Evolutionary conservation across 2,329 filamentous ascomycete species (phyloP).

Genomic region (Penicillium paneum): DNA sequence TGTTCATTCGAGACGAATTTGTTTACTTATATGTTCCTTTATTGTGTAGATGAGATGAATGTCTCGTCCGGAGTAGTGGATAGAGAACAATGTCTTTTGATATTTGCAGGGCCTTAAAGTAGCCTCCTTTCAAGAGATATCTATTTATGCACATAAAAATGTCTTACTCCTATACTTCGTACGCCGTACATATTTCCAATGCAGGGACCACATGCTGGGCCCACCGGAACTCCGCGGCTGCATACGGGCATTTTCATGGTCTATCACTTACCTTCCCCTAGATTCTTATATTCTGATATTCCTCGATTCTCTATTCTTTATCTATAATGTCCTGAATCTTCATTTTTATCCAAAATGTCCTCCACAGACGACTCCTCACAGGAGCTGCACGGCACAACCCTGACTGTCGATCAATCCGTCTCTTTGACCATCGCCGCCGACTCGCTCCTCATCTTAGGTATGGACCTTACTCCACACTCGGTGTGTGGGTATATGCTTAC

Average conservation of each 20-base stretch:
- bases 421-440: slow-evolving; percentile 61
- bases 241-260: slow-evolving; percentile 3
- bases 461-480: slow-evolving; percentile 10
- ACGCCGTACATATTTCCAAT: not conserved
- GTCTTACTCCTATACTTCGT: not conserved
- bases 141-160: not conserved
- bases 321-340: slow-evolving; percentile 12
- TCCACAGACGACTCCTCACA: slow-evolving; percentile 26
- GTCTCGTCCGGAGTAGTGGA: slow-evolving; percentile 21
- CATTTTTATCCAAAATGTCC: slow-evolving; percentile 21
- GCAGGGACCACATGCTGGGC: slow-evolving; percentile 16
- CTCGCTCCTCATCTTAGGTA: slow-evolving; percentile 59
- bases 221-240: slow-evolving; percentile 20
- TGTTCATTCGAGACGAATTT: slow-evolving; percentile 30
- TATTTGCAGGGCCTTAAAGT: slow-evolving; percentile 1
- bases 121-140: not conserved
- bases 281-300: not conserved
- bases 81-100: slow-evolving; percentile 22
- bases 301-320: not conserved
- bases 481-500: not conserved
- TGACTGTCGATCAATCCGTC: slow-evolving; percentile 56
- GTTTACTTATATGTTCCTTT: slow-evolving; percentile 25
- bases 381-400: slow-evolving; percentile 43
- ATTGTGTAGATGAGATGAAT: slow-evolving; percentile 26
- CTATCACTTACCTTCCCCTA: slow-evolving; percentile 9